Evolutionary conservation across 306 rosid genomes (phyloP), one percentile per base, ranked within the genome.

Genomic region (Prunus mongolica): DNA sequence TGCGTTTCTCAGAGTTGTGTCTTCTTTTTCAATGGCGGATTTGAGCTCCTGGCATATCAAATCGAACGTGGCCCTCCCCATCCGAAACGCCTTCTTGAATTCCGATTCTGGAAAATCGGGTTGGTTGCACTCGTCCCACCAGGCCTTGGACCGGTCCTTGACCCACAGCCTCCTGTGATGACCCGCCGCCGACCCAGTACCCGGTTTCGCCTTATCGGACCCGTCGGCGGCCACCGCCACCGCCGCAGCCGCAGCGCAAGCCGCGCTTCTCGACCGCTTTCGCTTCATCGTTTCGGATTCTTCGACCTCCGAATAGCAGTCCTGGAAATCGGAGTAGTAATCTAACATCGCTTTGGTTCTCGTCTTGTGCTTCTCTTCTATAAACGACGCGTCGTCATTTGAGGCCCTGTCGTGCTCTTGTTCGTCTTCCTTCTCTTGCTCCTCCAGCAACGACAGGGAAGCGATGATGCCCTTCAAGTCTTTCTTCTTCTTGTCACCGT

Each of bases 71-170:
- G 90, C 81, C 20, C 79, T 89, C 22, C 91, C 89, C 99, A 96
- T 96, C 41, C 99, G 79, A 38, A 96, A 96, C 3, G 92, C 96
- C 76, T 96, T 91, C 73, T 75, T 92, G 77, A 96, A 96, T 4
- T 92, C 93, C 65, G 82, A 78, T 18, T 96, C 98, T 14, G 99
- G 98, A 46, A 85, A 96, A 83, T 88, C 93, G 0, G 90, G 92
- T 6, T 77, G 83, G 78, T 92, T 92, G 73, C 96, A 96, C 74
- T 89, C 93, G 78, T 96, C 97, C 99, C 99, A 96, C 99, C 99
- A 96, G 1, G 97, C 96, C 11, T 90, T 93, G 2, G 99, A 94
- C 63, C 99, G 85, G 78, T 96, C 97, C 74, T 91, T 96, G 55
- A 96, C 98, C 99, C 99, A 96, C 5, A 96, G 76, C 74, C 99